Evolutionary conservation across 202 grass and related monocot genomes (phyloP).

Genomic region (Bolboschoenoplectus hybrid): DNA sequence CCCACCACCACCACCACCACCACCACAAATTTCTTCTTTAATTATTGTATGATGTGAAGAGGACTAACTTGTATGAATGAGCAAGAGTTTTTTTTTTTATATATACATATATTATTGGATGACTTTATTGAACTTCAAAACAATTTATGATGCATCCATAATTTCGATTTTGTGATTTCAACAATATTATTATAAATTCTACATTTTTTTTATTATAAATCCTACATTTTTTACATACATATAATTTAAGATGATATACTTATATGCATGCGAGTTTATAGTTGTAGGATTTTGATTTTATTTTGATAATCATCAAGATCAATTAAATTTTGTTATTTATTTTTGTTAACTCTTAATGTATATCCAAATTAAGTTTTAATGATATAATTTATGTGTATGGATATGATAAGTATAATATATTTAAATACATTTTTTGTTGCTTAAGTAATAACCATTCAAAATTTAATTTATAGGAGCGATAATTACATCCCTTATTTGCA

Average conservation of each 20-base stretch:
- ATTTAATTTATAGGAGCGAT: too few species aligned
- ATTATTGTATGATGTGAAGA: not conserved
- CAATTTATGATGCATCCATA: not conserved
- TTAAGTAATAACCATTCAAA: too few species aligned
- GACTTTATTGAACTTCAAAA: not conserved
- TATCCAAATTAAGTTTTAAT: not conserved
- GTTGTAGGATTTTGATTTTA: not conserved
- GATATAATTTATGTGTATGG: not conserved
- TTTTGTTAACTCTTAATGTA: not conserved
- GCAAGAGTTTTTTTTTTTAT: too few species aligned
- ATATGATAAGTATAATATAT: too few species aligned
- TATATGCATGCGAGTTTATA: not conserved
- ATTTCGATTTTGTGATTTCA: not conserved
- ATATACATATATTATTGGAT: not conserved
- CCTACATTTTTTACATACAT: too few species aligned
- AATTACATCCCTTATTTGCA: too few species aligned
- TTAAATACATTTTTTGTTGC: too few species aligned
- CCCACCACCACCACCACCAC: not conserved
- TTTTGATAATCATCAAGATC: not conserved
- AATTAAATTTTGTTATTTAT: too few species aligned
- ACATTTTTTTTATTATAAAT: not conserved
- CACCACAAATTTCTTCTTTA: not conserved
- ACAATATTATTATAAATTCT: not conserved
- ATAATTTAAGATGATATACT: too few species aligned
- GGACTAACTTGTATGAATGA: too few species aligned